Evolutionary conservation across 371 early-diverging fungal species (phyloP).

Genomic region (Lichtheimia corymbifera): DNA sequence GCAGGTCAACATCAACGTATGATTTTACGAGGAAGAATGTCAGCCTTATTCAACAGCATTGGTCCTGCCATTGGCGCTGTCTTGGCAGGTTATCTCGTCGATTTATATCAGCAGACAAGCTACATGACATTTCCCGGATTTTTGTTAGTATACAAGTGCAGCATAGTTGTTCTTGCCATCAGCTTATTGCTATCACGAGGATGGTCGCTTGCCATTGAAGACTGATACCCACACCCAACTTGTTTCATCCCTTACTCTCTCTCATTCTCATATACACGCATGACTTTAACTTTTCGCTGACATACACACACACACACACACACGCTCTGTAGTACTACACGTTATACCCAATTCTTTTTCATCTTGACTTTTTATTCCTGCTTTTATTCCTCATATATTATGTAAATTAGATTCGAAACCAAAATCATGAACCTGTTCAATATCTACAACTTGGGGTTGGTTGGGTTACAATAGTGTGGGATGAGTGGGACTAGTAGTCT

Average conservation of each 20-base stretch:
- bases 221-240: neutral
- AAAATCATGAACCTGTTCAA: no score
- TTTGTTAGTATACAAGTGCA: conserved; percentile 2
- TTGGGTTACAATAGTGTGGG: neutral
- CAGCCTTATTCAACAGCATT: conserved; percentile 19
- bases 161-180: conserved; percentile 6
- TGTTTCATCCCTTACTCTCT: neutral
- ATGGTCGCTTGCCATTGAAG: conserved; percentile 7
- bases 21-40: conserved; percentile 24
- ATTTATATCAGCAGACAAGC: conserved; percentile 1
- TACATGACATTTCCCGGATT: conserved; percentile 15
- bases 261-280: neutral
- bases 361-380: neutral
- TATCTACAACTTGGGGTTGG: neutral
- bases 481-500: neutral
- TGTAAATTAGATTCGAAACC: no score
- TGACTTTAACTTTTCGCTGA: neutral
- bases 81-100: conserved; percentile 12
- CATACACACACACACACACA: neutral
- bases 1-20: conserved; percentile 22
- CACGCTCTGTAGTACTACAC: conserved; percentile 3
- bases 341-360: neutral
- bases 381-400: neutral
- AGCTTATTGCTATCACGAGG: conserved; percentile 12
- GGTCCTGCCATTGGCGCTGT: conserved; percentile 23